phyloP scores from a whole-genome alignment of 192 early-diverging fungal species.

The Coemansia sp. region DNA sequence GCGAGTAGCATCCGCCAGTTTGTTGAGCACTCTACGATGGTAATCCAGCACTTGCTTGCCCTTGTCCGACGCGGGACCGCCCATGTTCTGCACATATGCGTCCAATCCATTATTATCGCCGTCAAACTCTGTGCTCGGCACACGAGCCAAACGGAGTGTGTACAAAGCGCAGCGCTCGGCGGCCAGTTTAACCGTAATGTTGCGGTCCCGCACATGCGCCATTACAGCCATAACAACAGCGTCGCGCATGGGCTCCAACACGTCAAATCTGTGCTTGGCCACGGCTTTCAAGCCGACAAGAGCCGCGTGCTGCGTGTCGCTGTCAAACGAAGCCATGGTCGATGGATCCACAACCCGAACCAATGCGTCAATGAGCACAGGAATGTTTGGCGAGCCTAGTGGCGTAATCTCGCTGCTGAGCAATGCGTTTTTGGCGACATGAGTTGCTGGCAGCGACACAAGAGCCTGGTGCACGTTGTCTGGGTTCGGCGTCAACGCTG shows the following conservation, averaged over 20 bases:
- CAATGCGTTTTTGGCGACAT: slow-evolving; percentile 30
- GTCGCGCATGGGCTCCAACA: slow-evolving; percentile 52
- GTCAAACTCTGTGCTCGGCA: slow-evolving; percentile 22
- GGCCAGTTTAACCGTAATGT: slow-evolving; percentile 80
- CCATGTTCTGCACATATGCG: slow-evolving; percentile 51
- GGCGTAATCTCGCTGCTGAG: slow-evolving; percentile 5
- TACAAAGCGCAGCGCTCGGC: slow-evolving; percentile 80
- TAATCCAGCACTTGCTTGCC: slow-evolving; percentile 58
- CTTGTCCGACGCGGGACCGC: slow-evolving; percentile 50
- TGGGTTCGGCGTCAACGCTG: slow-evolving; percentile 55
- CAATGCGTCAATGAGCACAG: slow-evolving; percentile 17
- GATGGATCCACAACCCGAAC: slow-evolving; percentile 25
- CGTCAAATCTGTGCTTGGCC: slow-evolving; percentile 53
- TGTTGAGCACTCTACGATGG: slow-evolving; percentile 58
- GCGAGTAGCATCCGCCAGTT: slow-evolving; percentile 46
- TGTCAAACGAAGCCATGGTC: slow-evolving; percentile 23
- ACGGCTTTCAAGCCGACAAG: slow-evolving; percentile 59
- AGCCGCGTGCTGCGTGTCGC: slow-evolving; percentile 55
- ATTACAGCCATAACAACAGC: slow-evolving; percentile 67
- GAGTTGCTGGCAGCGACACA: slow-evolving; percentile 27
- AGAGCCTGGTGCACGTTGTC: not conserved
- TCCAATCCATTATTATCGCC: slow-evolving; percentile 27
- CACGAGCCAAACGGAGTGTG: slow-evolving; percentile 59
- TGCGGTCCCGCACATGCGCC: slow-evolving; percentile 73
- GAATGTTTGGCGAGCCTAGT: not conserved